Base-by-base conservation (phyloP, 179 eudicot genomes). In the Pouteria campechiana region DNA sequence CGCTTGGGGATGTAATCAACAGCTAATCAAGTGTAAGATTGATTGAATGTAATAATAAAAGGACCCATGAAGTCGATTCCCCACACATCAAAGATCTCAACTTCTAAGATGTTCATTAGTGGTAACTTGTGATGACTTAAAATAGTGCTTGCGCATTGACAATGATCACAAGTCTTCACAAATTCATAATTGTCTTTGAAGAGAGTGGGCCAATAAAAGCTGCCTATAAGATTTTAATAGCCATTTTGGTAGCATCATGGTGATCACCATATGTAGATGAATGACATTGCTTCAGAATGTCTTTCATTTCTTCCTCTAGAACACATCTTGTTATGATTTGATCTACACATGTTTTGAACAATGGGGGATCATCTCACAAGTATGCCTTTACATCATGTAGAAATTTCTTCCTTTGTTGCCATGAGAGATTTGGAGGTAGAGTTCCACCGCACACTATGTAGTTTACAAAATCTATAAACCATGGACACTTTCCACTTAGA, bases 351-450 rank as follows among this genome's bases (percentile, higher is more conserved):
- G 4, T 7, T 16, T 28, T 43, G 16, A 23, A 55, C 3, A 56
- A 14, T 16, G 19, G 33, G 15, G 49, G 55, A 5, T 57, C 63
- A 15, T 57, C 63, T 44, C 50, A 57, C 23, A 17, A 31, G 17
- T 57, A 52, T n/a, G 22, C 4, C 5, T 32, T 48, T 13, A 41
- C 15, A n/a, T 57, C 50, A 17, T 6, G 4, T 13, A 57, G 34
- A 50, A 48, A 25, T n/a, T 34, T 48, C 43, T 57, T 57, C 48
- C 39, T 58, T 14, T 58, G 35, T 5, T 41, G 44, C n/a, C n/a
- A n/a, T n/a, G n/a, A n/a, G n/a, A n/a, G n/a, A n/a, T n/a, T n/a
- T n/a, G n/a, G n/a, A n/a, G n/a, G n/a, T n/a, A n/a, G n/a, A n/a
- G n/a, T n/a, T n/a, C n/a, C n/a, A n/a, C n/a, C n/a, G n/a, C n/a